Evolutionary conservation across 176 grass and related monocot species (phyloP).

Genomic region (Cenchrus purpureus): DNA sequence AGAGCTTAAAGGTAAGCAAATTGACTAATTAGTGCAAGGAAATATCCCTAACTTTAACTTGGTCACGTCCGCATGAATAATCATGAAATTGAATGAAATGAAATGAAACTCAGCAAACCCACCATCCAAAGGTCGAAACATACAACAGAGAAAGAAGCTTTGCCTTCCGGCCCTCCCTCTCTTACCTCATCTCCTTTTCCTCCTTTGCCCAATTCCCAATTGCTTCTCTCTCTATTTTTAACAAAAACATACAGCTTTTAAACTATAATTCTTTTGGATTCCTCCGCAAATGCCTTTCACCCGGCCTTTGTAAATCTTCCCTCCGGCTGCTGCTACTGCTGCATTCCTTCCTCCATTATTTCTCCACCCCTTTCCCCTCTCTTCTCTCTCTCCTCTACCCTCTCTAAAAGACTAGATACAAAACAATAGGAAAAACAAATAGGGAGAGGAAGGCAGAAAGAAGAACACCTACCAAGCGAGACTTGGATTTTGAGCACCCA

Average conservation of each 20-base stretch:
- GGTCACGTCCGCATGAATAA: slow-evolving; percentile 42
- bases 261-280: slow-evolving; percentile 56
- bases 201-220: slow-evolving; percentile 41
- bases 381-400: slow-evolving; percentile 36
- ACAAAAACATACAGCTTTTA: slow-evolving; percentile 47
- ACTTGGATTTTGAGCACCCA: slow-evolving; percentile 40
- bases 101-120: slow-evolving; percentile 21
- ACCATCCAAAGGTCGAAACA: slow-evolving; percentile 33
- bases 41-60: slow-evolving; percentile 27
- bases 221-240: slow-evolving; percentile 44
- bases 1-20: slow-evolving; percentile 54
- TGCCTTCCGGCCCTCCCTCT: neutral
- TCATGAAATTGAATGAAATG: neutral
- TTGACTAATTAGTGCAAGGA: slow-evolving; percentile 41
- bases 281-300: slow-evolving; percentile 50
- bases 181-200: slow-evolving; percentile 40
- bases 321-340: neutral
- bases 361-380: slow-evolving; percentile 53
- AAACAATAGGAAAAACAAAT: slow-evolving; percentile 58
- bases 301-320: slow-evolving; percentile 60
- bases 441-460: slow-evolving; percentile 50
- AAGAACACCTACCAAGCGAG: slow-evolving; percentile 57
- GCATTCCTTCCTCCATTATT: slow-evolving; percentile 59
- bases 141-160: slow-evolving; percentile 38
- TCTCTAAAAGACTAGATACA: slow-evolving; percentile 58